Conservation (phyloP, 805 yeast genomes). For the Vanderwaltozyma tropicalis region DNA sequence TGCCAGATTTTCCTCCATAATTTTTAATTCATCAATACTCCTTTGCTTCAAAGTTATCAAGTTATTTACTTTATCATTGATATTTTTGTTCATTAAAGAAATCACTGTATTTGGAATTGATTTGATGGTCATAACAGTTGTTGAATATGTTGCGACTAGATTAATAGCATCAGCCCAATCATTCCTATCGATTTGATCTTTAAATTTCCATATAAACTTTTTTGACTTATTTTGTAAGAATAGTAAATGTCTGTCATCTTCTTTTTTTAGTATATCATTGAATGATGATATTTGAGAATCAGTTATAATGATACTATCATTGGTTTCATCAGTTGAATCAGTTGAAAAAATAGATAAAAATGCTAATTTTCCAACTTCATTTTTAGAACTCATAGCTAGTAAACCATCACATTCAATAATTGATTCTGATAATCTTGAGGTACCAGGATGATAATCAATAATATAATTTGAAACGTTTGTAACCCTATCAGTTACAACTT, state of each 20-base stretch:
- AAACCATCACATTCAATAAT: slow-evolving; percentile 11
- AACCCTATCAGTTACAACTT: slow-evolving; percentile 13
- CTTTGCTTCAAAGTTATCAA: slow-evolving; percentile 28
- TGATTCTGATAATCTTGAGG: slow-evolving; percentile 8
- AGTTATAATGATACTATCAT: neutral
- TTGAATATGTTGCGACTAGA: slow-evolving; percentile 17
- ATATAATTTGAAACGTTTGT: slow-evolving; percentile 22
- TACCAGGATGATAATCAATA: slow-evolving; percentile 22
- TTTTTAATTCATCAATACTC: slow-evolving; percentile 30
- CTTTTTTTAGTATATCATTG: slow-evolving; percentile 1
- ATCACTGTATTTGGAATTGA: slow-evolving; percentile 23
- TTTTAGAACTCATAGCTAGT: slow-evolving; percentile 8
- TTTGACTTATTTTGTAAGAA: slow-evolving; percentile 34
- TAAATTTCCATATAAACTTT: slow-evolving; percentile 34
- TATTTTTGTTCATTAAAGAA: slow-evolving; percentile 16
- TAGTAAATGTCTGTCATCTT: slow-evolving; percentile 24
- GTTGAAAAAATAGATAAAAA: slow-evolving; percentile 3
- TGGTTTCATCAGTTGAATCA: neutral
- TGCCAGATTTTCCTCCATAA: slow-evolving; percentile 27
- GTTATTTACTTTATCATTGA: slow-evolving; percentile 29
- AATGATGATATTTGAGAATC: neutral
- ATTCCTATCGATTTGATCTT: slow-evolving; percentile 35
- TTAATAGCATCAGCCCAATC: slow-evolving; percentile 47
- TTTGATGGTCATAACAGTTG: slow-evolving; percentile 15
- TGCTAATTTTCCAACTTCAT: slow-evolving; percentile 3